phyloP scores from a whole-genome alignment of 768 basidiomycete genomes.

The Artomyces pyxidatus region DNA sequence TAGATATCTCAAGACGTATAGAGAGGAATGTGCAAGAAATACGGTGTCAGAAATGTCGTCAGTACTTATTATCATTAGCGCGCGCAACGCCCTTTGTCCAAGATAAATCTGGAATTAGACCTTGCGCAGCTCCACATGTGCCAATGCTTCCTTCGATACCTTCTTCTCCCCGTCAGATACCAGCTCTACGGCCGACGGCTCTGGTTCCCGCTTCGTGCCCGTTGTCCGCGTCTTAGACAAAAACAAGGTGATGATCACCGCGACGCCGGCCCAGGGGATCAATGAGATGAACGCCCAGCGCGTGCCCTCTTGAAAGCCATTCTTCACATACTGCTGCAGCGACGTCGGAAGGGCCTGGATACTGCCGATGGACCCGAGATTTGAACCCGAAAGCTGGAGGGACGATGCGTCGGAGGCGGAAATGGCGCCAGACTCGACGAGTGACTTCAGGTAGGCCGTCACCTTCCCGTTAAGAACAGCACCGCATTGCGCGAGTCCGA shows the following conservation, averaged over 20 bases:
- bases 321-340: constrained; percentile 28
- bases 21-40: no score
- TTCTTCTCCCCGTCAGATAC: neutral
- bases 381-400: constrained; percentile 20
- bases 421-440: constrained; percentile 22
- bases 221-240: constrained; percentile 30
- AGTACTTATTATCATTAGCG: no score
- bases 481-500: constrained; percentile 46
- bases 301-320: constrained; percentile 34
- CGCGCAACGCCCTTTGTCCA: no score
- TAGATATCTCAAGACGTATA: no score
- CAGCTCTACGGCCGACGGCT: neutral
- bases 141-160: no score
- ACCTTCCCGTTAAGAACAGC: constrained; percentile 40
- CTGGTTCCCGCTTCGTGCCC: constrained; percentile 8
- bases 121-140: no score
- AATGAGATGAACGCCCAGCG: constrained; percentile 39
- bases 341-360: constrained; percentile 29
- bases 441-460: constrained; percentile 23
- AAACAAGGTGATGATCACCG: constrained; percentile 28
- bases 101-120: no score
- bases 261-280: constrained; percentile 38
- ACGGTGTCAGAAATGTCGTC: no score
- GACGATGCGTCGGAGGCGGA: constrained; percentile 20
- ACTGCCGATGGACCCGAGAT: constrained; percentile 27